phyloP scores from a whole-genome alignment of 2,329 filamentous ascomycete genomes.

The Hypoxylon sp. region DNA sequence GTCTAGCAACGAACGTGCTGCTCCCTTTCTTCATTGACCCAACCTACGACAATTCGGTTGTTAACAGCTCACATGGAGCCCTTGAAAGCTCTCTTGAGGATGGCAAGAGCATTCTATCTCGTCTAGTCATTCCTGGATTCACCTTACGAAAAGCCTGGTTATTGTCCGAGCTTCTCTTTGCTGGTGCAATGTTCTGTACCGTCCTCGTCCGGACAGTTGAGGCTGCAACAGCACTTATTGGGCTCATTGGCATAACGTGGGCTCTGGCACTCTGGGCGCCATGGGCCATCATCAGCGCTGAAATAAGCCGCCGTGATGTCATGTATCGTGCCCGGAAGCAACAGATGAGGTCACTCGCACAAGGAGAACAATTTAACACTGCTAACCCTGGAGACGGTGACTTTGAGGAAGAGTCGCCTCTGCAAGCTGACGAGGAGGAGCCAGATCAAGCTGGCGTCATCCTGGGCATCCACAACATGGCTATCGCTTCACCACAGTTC shows the following conservation, averaged over 20 bases:
- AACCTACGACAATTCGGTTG: slow-evolving; percentile 72
- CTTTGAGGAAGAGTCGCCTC: slow-evolving; percentile 51
- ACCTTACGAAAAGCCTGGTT: slow-evolving; percentile 93
- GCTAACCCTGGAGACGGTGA: slow-evolving; percentile 47
- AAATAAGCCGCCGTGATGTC: slow-evolving; percentile 87
- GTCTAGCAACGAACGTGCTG: slow-evolving; percentile 83
- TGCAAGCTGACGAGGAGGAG: slow-evolving; percentile 69
- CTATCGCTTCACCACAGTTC: slow-evolving; percentile 91
- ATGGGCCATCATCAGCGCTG: slow-evolving; percentile 93
- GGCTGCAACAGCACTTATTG: slow-evolving; percentile 82
- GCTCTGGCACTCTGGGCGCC: slow-evolving; percentile 94
- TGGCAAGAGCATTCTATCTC: slow-evolving; percentile 65
- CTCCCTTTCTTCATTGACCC: slow-evolving; percentile 89
- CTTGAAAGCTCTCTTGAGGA: slow-evolving; percentile 55
- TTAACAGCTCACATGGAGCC: slow-evolving; percentile 53
- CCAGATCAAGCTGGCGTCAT: slow-evolving; percentile 89
- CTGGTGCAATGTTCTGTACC: slow-evolving; percentile 84
- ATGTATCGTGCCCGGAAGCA: slow-evolving; percentile 59
- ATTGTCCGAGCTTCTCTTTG: slow-evolving; percentile 86
- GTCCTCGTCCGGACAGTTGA: slow-evolving; percentile 81
- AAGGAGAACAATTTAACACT: slow-evolving; percentile 35
- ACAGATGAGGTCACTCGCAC: slow-evolving; percentile 51
- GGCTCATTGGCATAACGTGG: slow-evolving; percentile 90
- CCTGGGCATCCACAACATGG: slow-evolving; percentile 95
- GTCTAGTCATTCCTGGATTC: slow-evolving; percentile 82